Evolutionary conservation across 1,139 yeast species (phyloP).

Genomic region (Arxiozyma heterogenica): DNA sequence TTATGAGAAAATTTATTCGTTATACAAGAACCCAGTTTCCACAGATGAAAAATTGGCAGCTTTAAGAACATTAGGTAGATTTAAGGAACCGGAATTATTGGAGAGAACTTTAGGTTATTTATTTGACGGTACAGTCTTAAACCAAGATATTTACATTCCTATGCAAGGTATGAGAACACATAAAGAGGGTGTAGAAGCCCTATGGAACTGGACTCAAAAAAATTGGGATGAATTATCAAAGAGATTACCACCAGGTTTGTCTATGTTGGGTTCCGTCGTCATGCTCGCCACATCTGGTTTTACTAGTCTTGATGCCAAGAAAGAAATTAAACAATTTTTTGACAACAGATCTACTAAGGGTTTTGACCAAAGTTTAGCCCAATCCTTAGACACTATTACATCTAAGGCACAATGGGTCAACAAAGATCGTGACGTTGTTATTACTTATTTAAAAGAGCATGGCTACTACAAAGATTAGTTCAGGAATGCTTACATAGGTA

Average conservation of each 20-base stretch:
- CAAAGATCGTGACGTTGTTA: conserved; percentile 50
- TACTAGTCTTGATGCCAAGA: conserved; percentile 50
- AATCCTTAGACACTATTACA: conserved; percentile 56
- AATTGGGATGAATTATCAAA: conserved; percentile 63
- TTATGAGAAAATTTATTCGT: conserved; percentile 53
- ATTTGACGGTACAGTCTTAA: conserved; percentile 59
- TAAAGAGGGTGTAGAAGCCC: conserved; percentile 48
- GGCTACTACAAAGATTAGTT: conserved; percentile 30
- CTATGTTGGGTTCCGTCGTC: conserved; percentile 70
- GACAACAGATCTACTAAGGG: conserved; percentile 56
- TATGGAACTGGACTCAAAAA: conserved; percentile 70
- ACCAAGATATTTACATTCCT: conserved; percentile 79
- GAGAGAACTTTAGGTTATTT: conserved; percentile 52
- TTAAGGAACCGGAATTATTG: conserved; percentile 49
- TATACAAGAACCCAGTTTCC: conserved; percentile 57
- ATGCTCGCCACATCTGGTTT: conserved; percentile 54
- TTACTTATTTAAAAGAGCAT: conserved; percentile 44
- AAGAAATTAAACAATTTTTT: conserved; percentile 53
- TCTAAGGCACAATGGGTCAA: conserved; percentile 57
- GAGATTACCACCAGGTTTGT: conserved; percentile 70
- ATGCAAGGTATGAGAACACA: conserved; percentile 61
- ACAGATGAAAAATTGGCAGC: conserved; percentile 73
- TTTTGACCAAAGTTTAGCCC: conserved; percentile 64
- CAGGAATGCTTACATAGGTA: background rate
- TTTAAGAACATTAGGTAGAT: conserved; percentile 64